Percentiles rank a stretch among this genome's conserved stretches.
Evolutionary conservation across 768 basidiomycete genomes (phyloP).

Genomic region (Fomitopsis pulvina): DNA sequence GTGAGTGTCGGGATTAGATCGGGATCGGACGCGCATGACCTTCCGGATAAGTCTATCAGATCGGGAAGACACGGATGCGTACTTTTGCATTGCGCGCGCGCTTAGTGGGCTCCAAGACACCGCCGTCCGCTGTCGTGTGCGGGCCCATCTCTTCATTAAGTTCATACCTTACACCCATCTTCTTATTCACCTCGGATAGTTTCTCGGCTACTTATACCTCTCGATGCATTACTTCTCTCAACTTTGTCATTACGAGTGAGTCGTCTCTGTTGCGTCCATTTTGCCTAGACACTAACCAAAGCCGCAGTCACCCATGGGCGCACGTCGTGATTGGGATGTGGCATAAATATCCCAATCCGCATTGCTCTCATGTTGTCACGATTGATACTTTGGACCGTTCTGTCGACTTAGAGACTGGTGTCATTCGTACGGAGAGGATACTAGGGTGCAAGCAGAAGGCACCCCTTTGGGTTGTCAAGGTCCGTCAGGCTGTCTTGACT

Average conservation of each 20-base stretch:
- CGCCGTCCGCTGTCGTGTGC: conserved; percentile 17
- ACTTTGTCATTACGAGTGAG: conserved; percentile 78
- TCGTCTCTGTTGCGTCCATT: conserved; percentile 16
- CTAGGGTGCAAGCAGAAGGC: conserved; percentile 90
- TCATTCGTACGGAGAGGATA: conserved; percentile 87
- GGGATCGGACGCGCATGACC: background rate
- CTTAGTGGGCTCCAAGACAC: conserved; percentile 10
- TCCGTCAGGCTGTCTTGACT: conserved; percentile 28
- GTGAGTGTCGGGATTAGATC: background rate
- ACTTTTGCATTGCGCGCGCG: conserved; percentile 9
- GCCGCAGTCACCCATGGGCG: conserved; percentile 74
- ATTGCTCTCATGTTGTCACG: conserved; percentile 82
- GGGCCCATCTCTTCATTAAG: conserved; percentile 1
- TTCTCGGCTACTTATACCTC: background rate
- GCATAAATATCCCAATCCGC: conserved; percentile 95
- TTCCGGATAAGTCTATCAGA: background rate
- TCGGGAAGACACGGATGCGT: conserved; percentile 10
- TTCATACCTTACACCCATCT: conserved; percentile 5
- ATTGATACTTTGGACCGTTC: conserved; percentile 84
- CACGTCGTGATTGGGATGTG: conserved; percentile 92
- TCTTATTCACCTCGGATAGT: conserved; percentile 12
- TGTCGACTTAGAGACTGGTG: conserved; percentile 76
- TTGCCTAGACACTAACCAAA: conserved; percentile 5
- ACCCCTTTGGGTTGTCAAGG: conserved; percentile 90
- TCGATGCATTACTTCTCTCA: conserved; percentile 85